Base-by-base conservation (phyloP, 495 filamentous ascomycete species). In the Xylaria scruposa region DNA sequence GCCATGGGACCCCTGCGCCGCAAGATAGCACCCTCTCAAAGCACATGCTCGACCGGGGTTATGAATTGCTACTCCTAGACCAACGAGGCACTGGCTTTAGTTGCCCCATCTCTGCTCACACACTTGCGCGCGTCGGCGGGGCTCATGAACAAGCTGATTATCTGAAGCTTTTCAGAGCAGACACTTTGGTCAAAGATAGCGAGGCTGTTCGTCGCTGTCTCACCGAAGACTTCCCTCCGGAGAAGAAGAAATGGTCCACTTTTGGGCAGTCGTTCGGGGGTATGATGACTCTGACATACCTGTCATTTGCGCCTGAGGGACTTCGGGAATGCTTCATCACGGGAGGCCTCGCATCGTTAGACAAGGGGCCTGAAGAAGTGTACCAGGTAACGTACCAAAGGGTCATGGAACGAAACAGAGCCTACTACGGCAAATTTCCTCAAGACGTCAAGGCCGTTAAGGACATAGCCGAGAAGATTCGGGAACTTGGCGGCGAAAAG, bases 251-350 rank as follows among this genome's bases (percentile, higher is more conserved):
- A 81, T 98, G 96, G 95, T 85, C 83, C 53, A 84, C 93, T 42
- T 89, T 97, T 60, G 96, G 96, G 13, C 95, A 98, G 81, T 94
- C 91, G 24, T 98, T 96, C 78, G 95, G 96, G 40, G 96, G 95
- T 1, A 97, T 97, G 81, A 95, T 92, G 70, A 84, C 85, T 7
- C 83, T 92, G 19, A 92, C 91, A 33, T 98, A 97, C 80, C 85
- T 98, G 12, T 96, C 92, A 19, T 88, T 91, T 70, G 90, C 88
- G 72, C 94, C 94, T 0, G 87, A 94, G 44, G 90, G 92, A 0
- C 83, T 98, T 58, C 86, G 86, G 44, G 95, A 98, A 82, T 92
- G 88, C 26, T 98, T 97, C 77, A 84, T 93, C 31, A 90, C 90
- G 33, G 96, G 95, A 59, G 95, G 95, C 2, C 85, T 98, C 61